A percentile compares a stretch with the other conserved stretches of the same genome.
These are phyloP conservation scores for Mycena venus DNA, from an alignment of 768 basidiomycete species.

Conservation along the genomic window DNA sequence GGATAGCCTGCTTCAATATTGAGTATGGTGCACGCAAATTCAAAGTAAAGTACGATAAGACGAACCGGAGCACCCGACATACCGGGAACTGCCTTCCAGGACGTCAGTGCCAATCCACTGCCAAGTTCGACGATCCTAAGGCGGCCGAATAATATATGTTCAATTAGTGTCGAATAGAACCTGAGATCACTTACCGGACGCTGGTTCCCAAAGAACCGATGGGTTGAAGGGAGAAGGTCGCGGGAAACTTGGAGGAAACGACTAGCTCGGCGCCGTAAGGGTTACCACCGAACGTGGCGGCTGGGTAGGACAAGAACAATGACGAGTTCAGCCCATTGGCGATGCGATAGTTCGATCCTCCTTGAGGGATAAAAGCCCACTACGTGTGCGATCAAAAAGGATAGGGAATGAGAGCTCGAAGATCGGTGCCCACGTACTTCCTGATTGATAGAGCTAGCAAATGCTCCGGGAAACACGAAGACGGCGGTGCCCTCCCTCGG, in stretches of 20 bases:
- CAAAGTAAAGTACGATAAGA: no score
- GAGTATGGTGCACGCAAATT: no score
- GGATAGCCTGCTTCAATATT: no score
- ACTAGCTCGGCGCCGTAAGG: not conserved
- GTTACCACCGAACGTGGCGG: not conserved
- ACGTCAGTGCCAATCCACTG: no score
- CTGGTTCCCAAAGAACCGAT: not conserved
- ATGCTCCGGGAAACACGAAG: not conserved
- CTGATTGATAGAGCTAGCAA: not conserved
- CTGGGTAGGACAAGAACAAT: not conserved
- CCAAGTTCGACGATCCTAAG: no score
- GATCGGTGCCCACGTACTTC: no score
- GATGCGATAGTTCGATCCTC: not conserved
- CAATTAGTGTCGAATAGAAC: no score
- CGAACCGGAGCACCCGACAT: no score
- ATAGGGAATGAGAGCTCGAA: no score
- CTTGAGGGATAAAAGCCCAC: not conserved
- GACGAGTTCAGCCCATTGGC: not conserved
- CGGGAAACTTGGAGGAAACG: not conserved
- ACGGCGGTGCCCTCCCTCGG: not conserved
- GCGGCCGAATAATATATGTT: no score
- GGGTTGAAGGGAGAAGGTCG: not conserved
- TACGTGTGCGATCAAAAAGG: not conserved
- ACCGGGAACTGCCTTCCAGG: no score
- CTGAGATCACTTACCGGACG: no score